These are phyloP conservation scores for Aphanomyces stellatus DNA, from an alignment of 352 stramenopile genomes.

Conservation along the genomic window DNA sequence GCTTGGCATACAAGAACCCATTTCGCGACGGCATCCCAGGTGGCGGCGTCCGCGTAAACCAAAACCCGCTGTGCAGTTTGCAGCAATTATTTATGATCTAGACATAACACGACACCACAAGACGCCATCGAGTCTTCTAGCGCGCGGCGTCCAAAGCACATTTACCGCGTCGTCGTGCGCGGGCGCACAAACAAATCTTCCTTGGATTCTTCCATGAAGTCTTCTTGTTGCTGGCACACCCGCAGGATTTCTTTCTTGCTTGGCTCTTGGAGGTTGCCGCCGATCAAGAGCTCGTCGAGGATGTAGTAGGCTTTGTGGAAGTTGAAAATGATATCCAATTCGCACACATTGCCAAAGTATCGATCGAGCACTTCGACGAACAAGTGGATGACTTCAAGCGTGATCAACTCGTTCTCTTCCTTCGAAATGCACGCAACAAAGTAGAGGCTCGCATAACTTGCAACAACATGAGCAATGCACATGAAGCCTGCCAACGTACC, in stretches of 20 bases:
- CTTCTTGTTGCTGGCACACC: slow-evolving; percentile 83
- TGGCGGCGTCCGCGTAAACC: background rate
- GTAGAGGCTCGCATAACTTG: slow-evolving; percentile 96
- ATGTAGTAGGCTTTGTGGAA: slow-evolving; percentile 99
- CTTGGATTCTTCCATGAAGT: slow-evolving; percentile 87
- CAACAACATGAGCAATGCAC: no score
- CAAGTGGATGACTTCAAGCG: slow-evolving; percentile 96
- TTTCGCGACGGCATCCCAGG: background rate
- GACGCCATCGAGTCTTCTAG: background rate
- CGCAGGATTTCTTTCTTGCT: slow-evolving; percentile 89
- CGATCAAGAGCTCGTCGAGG: slow-evolving; percentile 99
- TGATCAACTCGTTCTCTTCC: slow-evolving; percentile 97
- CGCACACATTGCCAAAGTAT: slow-evolving; percentile 94
- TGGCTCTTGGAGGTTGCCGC: slow-evolving; percentile 95
- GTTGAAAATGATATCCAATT: slow-evolving; percentile 99
- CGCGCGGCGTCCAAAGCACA: no score
- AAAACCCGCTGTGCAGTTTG: slow-evolving; percentile 4
- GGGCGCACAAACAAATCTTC: slow-evolving; percentile 66
- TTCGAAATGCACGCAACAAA: slow-evolving; percentile 95
- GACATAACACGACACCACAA: background rate
- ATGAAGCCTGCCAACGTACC: no score
- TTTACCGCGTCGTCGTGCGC: slow-evolving; percentile 54
- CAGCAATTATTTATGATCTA: slow-evolving; percentile 14
- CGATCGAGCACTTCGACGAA: slow-evolving; percentile 97
- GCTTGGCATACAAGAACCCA: no score